phyloP scores from a whole-genome alignment of 345 rosid genomes.

The Heritiera fomes region DNA sequence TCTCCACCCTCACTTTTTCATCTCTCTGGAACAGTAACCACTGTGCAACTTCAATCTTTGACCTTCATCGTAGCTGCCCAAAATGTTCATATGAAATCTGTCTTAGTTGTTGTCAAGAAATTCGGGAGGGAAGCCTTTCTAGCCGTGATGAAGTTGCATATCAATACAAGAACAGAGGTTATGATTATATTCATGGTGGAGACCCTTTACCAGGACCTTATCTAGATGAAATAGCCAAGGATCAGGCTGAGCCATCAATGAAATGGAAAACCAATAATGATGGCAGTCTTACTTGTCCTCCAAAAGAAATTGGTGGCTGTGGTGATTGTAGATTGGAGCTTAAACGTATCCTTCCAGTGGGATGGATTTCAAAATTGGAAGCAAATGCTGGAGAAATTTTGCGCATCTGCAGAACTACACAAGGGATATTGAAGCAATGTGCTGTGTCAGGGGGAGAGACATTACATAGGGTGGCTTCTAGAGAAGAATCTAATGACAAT shows the following conservation, averaged over 20 bases:
- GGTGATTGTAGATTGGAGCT: constrained; percentile 63
- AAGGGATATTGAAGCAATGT: constrained; percentile 22
- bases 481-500: constrained; percentile 60
- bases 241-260: constrained; percentile 25
- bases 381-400: constrained; percentile 40
- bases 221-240: constrained; percentile 26
- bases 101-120: constrained; percentile 77
- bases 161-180: constrained; percentile 51
- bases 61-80: constrained; percentile 80
- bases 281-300: constrained; percentile 72
- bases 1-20: neutral
- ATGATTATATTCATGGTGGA: constrained; percentile 70
- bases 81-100: constrained; percentile 78
- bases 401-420: constrained; percentile 24
- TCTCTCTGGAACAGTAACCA: constrained; percentile 57
- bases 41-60: constrained; percentile 85
- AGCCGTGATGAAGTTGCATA: constrained; percentile 45
- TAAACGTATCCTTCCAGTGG: constrained; percentile 51
- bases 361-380: constrained; percentile 54
- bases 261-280: constrained; percentile 47
- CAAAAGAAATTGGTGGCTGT: constrained; percentile 76
- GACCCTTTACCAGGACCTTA: constrained; percentile 35
- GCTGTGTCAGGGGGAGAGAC: constrained; percentile 25
- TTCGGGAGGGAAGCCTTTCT: constrained; percentile 50
- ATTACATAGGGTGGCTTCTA: constrained; percentile 54